Evolutionary conservation across 2,329 filamentous ascomycete genomes (phyloP).

Genomic region (Tolypocladium pustulatum): DNA sequence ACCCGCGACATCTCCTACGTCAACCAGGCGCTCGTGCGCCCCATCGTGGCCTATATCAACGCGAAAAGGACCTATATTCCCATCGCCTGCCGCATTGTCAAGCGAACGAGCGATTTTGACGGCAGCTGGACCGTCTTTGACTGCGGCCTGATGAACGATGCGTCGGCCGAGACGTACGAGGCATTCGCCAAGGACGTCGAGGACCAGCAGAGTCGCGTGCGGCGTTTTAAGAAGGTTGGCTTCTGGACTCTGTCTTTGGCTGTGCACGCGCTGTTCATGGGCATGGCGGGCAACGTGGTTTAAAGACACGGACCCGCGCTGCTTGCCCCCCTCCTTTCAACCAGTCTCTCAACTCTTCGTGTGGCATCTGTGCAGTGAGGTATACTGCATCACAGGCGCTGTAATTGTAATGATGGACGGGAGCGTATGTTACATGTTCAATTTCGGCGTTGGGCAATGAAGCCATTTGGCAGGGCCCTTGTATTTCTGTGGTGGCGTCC

Average conservation of each 20-base stretch:
- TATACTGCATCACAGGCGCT: not conserved
- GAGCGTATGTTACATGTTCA: not conserved
- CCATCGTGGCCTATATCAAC: slow-evolving; percentile 98
- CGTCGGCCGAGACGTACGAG: slow-evolving; percentile 87
- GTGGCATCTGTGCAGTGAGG: not conserved
- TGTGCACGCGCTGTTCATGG: slow-evolving; percentile 88
- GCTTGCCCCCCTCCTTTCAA: not conserved
- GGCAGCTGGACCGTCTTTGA: slow-evolving; percentile 93
- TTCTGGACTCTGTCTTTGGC: slow-evolving; percentile 92
- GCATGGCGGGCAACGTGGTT: slow-evolving; percentile 74
- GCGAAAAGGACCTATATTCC: slow-evolving; percentile 91
- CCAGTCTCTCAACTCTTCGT: not conserved
- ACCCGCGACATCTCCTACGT: slow-evolving; percentile 87
- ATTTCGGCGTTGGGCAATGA: not conserved
- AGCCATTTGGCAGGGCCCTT: not conserved
- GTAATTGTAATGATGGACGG: not conserved
- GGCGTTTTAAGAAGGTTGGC: slow-evolving; percentile 88
- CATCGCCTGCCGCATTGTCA: slow-evolving; percentile 88
- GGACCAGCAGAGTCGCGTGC: slow-evolving; percentile 74
- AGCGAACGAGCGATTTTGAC: slow-evolving; percentile 80
- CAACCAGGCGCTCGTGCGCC: slow-evolving; percentile 87
- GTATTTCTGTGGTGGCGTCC: not conserved
- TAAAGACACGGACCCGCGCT: slow-evolving; percentile 13
- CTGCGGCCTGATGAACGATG: slow-evolving; percentile 85
- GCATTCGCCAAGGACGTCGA: slow-evolving; percentile 88